Base-by-base conservation (phyloP, 768 basidiomycete species). In the Piloderma croceum region DNA sequence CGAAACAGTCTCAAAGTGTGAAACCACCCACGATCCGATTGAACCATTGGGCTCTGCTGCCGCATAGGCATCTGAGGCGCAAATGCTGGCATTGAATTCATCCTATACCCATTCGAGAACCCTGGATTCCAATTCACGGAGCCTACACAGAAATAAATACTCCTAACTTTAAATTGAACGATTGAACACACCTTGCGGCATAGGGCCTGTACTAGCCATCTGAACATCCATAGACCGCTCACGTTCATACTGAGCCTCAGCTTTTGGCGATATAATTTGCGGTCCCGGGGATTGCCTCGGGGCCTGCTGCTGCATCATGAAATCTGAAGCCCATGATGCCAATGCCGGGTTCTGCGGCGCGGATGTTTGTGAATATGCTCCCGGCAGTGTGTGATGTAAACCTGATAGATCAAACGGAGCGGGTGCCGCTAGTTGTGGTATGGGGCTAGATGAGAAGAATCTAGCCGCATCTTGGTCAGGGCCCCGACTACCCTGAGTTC, bases 271-370 rank as follows among this genome's bases (percentile, higher is more conserved):
- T 6, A 24, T 29, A n/a, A 41, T 42, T 18, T 36, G 51, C 9
- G 38, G 24, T 10, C 6, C 6, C n/a, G 7, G 27, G 15, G 24
- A 31, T 17, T 29, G 23, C 32, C 25, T 25, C 17, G 45, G 40
- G n/a, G n/a, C n/a, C n/a, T n/a, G n/a, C 24, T 63, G 63, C 25
- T 67, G 69, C 32, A 62, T 60, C 43, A 77, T 36, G 45, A 85
- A 85, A 54, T 83, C 81, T 17, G 71, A 50, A 1, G 81, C 78
- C 83, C 83, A 86, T n/a, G 69, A 59, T 12, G 68, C 63, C 19
- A 56, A 32, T 9, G 58, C 42, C 17, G 43, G 46, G 34, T 51
- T 61, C 29, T 45, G 46, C 36, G 40, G 53, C 18, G 36, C 33
- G 18, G 48, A 43, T 4, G 47, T 42, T 36, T 38, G 53, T 21